Evolutionary conservation across 805 yeast species (phyloP).

Genomic region (Monosporozyma yasuniensis): DNA sequence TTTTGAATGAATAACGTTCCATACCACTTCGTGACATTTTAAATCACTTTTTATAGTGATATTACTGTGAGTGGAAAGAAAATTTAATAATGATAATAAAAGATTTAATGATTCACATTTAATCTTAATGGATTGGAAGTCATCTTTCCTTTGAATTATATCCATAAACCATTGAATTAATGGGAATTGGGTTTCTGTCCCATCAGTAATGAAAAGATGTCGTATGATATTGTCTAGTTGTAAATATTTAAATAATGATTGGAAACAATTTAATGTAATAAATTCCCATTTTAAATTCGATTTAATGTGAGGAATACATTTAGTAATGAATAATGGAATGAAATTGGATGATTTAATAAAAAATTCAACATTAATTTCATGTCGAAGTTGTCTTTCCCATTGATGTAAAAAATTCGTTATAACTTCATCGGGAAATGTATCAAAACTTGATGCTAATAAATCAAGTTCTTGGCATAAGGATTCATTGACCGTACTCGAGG

Average conservation of each 20-base stretch:
- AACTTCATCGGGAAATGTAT: conserved; percentile 3
- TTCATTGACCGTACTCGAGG: not conserved
- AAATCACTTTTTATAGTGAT: not conserved
- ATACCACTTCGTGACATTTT: not conserved
- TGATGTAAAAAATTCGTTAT: conserved; percentile 11
- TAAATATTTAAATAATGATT: not conserved
- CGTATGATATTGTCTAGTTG: not conserved
- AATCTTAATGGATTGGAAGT: not conserved
- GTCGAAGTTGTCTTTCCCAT: conserved; percentile 23
- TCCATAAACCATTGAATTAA: not conserved
- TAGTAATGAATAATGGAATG: not conserved
- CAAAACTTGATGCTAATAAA: conserved; percentile 5
- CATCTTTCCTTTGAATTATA: not conserved
- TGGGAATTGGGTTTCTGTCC: not conserved
- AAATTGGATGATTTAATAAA: not conserved
- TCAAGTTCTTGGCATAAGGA: not conserved
- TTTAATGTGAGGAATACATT: conserved; percentile 6
- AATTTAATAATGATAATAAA: not conserved
- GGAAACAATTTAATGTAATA: conserved; percentile 11
- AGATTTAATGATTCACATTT: not conserved
- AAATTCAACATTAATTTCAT: conserved; percentile 2
- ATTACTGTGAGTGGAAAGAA: not conserved
- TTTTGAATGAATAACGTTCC: not conserved
- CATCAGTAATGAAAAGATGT: not conserved
- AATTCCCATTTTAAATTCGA: conserved; percentile 12